Evolutionary conservation across 169 alveolate species (phyloP), one percentile per base, ranked within the genome.

Genomic region (Eimeria tenella): DNA sequence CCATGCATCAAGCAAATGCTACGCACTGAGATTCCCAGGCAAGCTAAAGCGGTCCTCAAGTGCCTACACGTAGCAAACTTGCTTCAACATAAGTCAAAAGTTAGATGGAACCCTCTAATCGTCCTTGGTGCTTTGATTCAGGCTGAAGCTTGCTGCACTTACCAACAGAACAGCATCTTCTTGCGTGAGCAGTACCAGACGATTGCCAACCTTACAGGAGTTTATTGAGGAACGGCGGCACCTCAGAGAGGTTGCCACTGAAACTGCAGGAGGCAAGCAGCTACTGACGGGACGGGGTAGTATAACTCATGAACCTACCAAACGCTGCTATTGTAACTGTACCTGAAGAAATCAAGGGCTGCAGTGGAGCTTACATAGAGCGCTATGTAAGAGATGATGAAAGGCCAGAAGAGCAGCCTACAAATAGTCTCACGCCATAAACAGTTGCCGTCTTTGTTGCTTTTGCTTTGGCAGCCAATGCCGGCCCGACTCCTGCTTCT

Each of bases 171-270:
- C 21, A 2, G 23, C 70, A 1, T 31, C 84, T 10, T 53, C 87
- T 3, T 52, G 70, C 68, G 87, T 79, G 70, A 79, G 70, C 70
- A 79, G 87, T 79, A 79, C 70, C 49, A 15, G 87, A n/a, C 25
- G 87, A 49, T 50, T 79, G 63, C 70, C 70, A 19, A 79, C 87
- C 53, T 79, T 79, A 53, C 49, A 23, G 70, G 87, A 79, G 87
- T 79, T 52, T 23, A 53, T 79, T 42, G 70, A 79, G 25, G 71
- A 56, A 3, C 87, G 56, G 19, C 87, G 42, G 52, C 87, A 53
- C 70, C 87, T 79, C 87, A 79, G 52, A 56, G 87, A 79, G 70
- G 87, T 79, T n/a, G 87, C 87, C 50, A 79, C 50, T 6, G 70
- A 79, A 50, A 68, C 87, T 7, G 87, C 87, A 52, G 87, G 23